A percentile compares a stretch with the other conserved stretches of the same genome.
phyloP scores from a whole-genome alignment of 257 asterid species.

The Capsicum pubescens region DNA sequence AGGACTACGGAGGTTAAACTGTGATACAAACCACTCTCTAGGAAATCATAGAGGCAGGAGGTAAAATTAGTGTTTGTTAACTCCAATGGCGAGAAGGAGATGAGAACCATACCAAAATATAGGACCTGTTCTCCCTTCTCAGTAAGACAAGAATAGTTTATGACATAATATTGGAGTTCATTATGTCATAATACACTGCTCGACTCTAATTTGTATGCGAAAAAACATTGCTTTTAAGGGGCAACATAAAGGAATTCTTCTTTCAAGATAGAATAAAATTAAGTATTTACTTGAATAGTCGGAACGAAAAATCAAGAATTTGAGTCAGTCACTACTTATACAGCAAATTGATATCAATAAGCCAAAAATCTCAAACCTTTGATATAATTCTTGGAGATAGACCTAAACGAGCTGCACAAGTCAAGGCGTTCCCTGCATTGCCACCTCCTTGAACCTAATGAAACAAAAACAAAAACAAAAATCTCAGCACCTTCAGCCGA shows the following conservation, averaged over 20 bases:
- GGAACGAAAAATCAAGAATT: not conserved
- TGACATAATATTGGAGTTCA: slow-evolving; percentile 4
- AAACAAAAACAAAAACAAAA: no score
- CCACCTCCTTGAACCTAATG: slow-evolving; percentile 90
- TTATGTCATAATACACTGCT: not conserved
- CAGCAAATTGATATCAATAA: not conserved
- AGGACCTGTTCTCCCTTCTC: not conserved
- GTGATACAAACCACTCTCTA: not conserved
- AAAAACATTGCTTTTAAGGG: not conserved
- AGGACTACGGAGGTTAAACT: not conserved
- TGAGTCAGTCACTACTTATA: not conserved
- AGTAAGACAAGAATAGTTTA: not conserved
- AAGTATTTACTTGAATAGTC: not conserved
- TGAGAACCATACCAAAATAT: not conserved
- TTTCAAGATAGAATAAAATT: not conserved
- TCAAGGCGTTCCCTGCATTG: slow-evolving; percentile 88
- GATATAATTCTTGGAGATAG: slow-evolving; percentile 79
- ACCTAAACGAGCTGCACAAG: slow-evolving; percentile 92
- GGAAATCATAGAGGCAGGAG: not conserved
- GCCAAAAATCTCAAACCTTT: slow-evolving; percentile 53
- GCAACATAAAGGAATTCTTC: not conserved
- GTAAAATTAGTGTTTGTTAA: not conserved
- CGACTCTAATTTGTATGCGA: not conserved
- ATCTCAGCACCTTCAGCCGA: not conserved
- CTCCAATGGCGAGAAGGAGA: not conserved